Base-by-base conservation (phyloP, 2,329 filamentous ascomycete species). In the Allantophomopsis lycopodina region DNA sequence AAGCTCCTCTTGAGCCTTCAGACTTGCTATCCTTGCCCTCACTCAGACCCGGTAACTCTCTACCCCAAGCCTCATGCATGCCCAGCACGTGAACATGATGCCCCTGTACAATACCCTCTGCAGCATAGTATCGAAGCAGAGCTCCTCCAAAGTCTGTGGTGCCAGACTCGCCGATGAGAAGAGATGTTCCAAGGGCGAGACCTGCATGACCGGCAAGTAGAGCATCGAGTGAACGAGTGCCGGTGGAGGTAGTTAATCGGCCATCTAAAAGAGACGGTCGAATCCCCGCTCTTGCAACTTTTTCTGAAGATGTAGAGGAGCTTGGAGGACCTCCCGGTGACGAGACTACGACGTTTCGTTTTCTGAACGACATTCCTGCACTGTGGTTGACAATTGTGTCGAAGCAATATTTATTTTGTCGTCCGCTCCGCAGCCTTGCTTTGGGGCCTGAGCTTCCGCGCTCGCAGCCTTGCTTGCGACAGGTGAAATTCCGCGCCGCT, bases 61-160 rank as follows among this genome's bases (percentile, higher is more conserved):
- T 69, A 31, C 78, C 76, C 91, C 91, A 96, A 36, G 70, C 66
- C 44, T 91, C 82, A 7, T 77, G 75, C 45, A 84, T 68, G 2
- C 87, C 89, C 31, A 96, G 68, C 3, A 94, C 76, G 59, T 95
- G 87, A 38, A 98, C 75, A 42, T 79, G 73, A 54, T 98, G 91
- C 1, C 85, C 87, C 55, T 98, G 91, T 5, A 93, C 75, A 4
- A 96, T 73, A 2, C 91, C 91, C 60, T 98, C 88, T 0, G 89
- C 88, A 1, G 87, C 89, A 61, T 86, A 98, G 57, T 91, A 95
- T 40, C 83, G 74, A 35, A 95, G 61, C 42, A 96, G 63, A 18
- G 84, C 75, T 2, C 88, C 85, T 0, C 84, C 79, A 63, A 94
- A 98, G 57, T 98, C 91, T 0, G 91, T 98, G 1, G 89, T 94